Percentiles rank a stretch among this genome's conserved stretches.
Evolutionary conservation across 164 flowering plant genomes (phyloP).

Genomic region (Vitis rupestris): DNA sequence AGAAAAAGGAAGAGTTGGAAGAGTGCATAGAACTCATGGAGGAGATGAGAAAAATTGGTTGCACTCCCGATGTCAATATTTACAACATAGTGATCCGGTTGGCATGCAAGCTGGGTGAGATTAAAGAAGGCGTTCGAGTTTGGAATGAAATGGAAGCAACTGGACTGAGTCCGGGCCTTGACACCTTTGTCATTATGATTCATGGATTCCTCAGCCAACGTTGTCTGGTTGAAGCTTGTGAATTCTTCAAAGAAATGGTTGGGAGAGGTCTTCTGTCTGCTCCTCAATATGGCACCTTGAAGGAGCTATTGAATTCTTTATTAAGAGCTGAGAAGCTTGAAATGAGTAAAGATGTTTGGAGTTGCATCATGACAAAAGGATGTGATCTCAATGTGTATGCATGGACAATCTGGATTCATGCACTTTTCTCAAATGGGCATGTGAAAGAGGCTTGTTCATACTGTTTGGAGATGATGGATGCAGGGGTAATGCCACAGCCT

Average conservation of each 20-base stretch:
- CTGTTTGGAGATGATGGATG: constrained; percentile 92
- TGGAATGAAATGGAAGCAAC: constrained; percentile 77
- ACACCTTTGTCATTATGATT: constrained; percentile 67
- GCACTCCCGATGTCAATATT: constrained; percentile 55
- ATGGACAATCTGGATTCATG: constrained; percentile 97
- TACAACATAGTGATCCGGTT: constrained; percentile 72
- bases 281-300: constrained; percentile 82
- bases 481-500: constrained; percentile 84
- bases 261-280: constrained; percentile 66
- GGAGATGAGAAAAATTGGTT: constrained; percentile 59
- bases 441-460: constrained; percentile 90
- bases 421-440: constrained; percentile 73
- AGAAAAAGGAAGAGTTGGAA: constrained; percentile 83
- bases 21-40: constrained; percentile 67
- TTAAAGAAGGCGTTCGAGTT: constrained; percentile 51
- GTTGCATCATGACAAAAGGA: constrained; percentile 55
- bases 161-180: constrained; percentile 65
- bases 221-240: constrained; percentile 67
- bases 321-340: constrained; percentile 76
- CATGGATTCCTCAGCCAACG: constrained; percentile 71
- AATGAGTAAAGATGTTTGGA: constrained; percentile 83
- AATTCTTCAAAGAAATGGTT: constrained; percentile 87
- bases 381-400: constrained; percentile 78
- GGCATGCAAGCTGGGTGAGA: constrained; percentile 77
- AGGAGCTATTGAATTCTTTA: constrained; percentile 67